Conservation (phyloP, 192 early-diverging fungal species). For the Glomus cerebriforme region DNA sequence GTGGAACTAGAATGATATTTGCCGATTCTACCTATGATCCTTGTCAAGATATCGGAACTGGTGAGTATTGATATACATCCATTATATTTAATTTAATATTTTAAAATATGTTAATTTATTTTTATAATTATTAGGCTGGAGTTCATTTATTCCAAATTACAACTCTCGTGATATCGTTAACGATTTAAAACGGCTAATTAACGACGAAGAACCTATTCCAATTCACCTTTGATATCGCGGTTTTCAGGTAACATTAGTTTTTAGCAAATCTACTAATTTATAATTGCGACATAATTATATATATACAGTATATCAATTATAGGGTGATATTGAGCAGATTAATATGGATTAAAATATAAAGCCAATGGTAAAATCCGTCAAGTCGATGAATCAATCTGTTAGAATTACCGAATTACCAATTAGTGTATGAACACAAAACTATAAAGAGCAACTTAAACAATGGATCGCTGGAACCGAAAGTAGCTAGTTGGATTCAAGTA, state of each 20-base stretch:
- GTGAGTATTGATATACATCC: slow-evolving; percentile 38
- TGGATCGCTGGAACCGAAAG: slow-evolving; percentile 74
- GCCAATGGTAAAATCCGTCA: slow-evolving; percentile 70
- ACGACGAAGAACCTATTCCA: slow-evolving; percentile 61
- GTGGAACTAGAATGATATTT: slow-evolving; percentile 97
- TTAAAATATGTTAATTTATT: background rate
- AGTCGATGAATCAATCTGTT: slow-evolving; percentile 72
- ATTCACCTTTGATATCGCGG: slow-evolving; percentile 97
- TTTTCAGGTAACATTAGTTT: slow-evolving; percentile 54
- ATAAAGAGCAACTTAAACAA: slow-evolving; percentile 81
- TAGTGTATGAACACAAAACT: slow-evolving; percentile 82
- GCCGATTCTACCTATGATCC: slow-evolving; percentile 92
- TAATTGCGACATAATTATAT: no score
- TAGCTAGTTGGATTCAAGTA: slow-evolving; percentile 58
- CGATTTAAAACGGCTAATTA: slow-evolving; percentile 82
- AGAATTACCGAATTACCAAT: slow-evolving; percentile 90
- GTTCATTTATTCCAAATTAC: slow-evolving; percentile 79
- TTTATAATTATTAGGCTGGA: slow-evolving; percentile 53
- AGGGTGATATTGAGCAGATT: slow-evolving; percentile 67
- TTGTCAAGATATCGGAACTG: slow-evolving; percentile 99
- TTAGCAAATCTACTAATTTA: no score
- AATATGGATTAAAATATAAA: slow-evolving; percentile 62
- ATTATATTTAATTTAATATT: background rate
- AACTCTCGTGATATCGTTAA: slow-evolving; percentile 87
- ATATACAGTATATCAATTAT: no score